Percentiles rank a stretch among this genome's conserved stretches.
Evolutionary conservation across 2,329 filamentous ascomycete species (phyloP).

Genomic region (Aspergillus tubingensis): DNA sequence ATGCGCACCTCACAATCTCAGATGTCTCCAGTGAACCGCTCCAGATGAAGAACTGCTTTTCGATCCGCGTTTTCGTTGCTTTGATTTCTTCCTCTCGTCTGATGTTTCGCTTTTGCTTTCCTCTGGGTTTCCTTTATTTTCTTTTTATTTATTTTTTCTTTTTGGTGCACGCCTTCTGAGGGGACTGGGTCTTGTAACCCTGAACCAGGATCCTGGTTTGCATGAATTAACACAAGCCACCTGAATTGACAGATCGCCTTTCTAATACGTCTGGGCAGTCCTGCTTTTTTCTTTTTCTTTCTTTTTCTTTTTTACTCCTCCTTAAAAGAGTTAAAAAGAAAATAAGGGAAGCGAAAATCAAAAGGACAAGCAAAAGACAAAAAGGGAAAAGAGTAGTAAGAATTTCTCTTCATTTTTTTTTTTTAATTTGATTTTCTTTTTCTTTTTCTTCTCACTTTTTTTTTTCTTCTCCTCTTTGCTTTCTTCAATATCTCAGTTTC

Average conservation of each 20-base stretch:
- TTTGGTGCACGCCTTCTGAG: constrained; percentile 14
- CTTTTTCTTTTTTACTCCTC: constrained; percentile 12
- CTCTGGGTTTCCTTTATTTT: neutral
- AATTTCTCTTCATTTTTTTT: neutral
- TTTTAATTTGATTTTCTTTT: neutral
- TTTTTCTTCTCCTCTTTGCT: neutral
- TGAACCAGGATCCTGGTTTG: constrained; percentile 19
- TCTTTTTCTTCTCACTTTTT: neutral
- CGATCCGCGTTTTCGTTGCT: neutral
- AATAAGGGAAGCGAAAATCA: no score
- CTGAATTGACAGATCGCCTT: constrained; percentile 34
- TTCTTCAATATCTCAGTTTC: constrained; percentile 1
- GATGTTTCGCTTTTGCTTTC: constrained; percentile 6
- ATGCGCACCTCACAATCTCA: neutral
- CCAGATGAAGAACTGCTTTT: neutral
- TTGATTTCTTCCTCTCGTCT: neutral
- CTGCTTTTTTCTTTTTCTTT: constrained; percentile 15
- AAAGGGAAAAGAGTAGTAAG: neutral
- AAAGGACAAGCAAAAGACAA: no score
- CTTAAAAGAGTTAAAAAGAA: neutral
- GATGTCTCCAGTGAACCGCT: neutral
- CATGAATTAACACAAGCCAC: constrained; percentile 21
- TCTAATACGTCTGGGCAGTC: constrained; percentile 7
- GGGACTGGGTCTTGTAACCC: constrained; percentile 15
- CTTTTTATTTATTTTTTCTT: no score